Base-by-base conservation (phyloP, 306 rosid genomes). In the Clitoria ternatea region DNA sequence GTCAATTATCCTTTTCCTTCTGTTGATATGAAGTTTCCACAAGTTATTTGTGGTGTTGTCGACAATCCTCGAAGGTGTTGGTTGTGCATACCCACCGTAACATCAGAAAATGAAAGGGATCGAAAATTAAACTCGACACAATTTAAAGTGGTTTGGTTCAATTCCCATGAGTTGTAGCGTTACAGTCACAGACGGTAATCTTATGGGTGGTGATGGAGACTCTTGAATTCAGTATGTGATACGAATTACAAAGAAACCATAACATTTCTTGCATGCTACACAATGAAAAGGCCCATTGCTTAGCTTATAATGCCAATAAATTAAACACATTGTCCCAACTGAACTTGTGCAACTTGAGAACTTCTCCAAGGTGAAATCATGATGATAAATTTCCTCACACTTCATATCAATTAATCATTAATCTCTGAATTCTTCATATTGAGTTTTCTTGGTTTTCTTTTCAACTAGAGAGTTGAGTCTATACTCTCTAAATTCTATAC, bases 151-250 rank as follows among this genome's bases (percentile, higher is more conserved):
- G 14, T 44, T 14, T 22, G 63, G 63, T 23, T 48, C 22, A 18
- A 22, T 37, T 48, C 11, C 7, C 36, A 12, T 20, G 57, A 12
- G 59, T 60, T 42, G 17, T n/a, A n/a, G 33, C 3, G 36, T 29
- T 72, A 8, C 35, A 43, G 24, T 59, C 59, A 7, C 7, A 1
- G 44, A 30, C 3, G 43, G 37, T 22, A 47, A 5, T 32, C 19
- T 35, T 1, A 61, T 61, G 32, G 19, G 59, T 15, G 52, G 43
- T 7, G 70, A 61, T 60, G 50, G 61, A 60, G 70, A 60, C 61
- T 59, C 9, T 61, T 33, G 54, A 42, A 64, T 43, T 42, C 14
- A 15, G 54, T 42, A 24, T 14, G 23, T 14, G 32, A 29, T 29
- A n/a, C 32, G 32, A 43, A 24, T 24, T 39, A n/a, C 43, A 11